Conservation (phyloP, 208 protist genomes). For the Leishmania guyanensis region DNA sequence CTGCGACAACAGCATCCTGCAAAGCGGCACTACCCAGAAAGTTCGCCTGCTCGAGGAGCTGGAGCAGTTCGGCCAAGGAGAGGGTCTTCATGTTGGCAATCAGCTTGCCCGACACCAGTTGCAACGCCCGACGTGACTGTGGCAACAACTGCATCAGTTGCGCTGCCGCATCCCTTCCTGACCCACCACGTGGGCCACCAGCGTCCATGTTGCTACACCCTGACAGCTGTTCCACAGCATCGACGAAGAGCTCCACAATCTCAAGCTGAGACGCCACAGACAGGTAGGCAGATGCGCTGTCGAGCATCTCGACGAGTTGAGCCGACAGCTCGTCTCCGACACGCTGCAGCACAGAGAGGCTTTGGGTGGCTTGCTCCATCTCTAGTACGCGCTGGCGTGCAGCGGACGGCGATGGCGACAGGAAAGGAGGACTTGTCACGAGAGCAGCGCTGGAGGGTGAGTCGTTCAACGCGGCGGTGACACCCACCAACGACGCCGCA, state of each 20-base stretch:
- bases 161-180: not conserved
- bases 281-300: constrained; percentile 61
- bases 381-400: constrained; percentile 25
- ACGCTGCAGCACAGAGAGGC: constrained; percentile 39
- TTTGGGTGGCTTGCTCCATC: constrained; percentile 48
- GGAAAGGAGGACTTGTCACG: not conserved
- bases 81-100: constrained; percentile 45
- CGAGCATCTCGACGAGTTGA: constrained; percentile 58
- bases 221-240: constrained; percentile 33
- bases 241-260: constrained; percentile 58
- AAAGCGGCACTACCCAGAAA: constrained; percentile 53
- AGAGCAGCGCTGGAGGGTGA: not conserved
- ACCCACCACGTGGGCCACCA: not conserved
- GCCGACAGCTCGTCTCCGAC: constrained; percentile 58
- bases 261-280: constrained; percentile 62
- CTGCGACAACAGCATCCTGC: constrained; percentile 62
- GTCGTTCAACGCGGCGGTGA: constrained; percentile 1
- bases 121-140: constrained; percentile 35
- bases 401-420: not conserved
- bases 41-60: constrained; percentile 62
- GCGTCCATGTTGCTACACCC: not conserved
- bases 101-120: constrained; percentile 54
- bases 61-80: constrained; percentile 53
- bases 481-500: not conserved
- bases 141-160: constrained; percentile 46